Conservation (phyloP, 108 stramenopile genomes). For the Skeletonema grethae region DNA sequence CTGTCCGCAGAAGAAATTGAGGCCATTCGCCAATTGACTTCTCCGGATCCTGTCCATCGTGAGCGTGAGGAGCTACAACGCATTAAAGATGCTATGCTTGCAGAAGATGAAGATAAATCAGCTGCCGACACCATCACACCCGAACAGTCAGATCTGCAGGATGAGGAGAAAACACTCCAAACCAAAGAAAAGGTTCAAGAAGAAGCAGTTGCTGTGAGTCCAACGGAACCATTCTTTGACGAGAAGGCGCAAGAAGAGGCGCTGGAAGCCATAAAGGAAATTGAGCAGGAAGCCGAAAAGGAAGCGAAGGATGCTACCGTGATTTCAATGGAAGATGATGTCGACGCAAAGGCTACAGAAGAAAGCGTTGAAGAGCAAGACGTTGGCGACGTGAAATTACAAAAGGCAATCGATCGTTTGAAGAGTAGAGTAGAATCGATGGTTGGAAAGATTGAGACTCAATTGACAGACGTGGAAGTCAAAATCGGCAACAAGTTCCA, state of each 20-base stretch:
- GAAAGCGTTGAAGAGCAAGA: conserved; percentile 27
- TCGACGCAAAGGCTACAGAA: conserved; percentile 23
- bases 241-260: conserved; percentile 47
- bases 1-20: conserved; percentile 82
- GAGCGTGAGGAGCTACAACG: conserved; percentile 74
- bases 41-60: conserved; percentile 78
- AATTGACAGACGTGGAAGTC: conserved; percentile 86
- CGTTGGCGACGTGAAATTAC: conserved; percentile 45
- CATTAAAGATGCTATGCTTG: conserved; percentile 70
- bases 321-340: conserved; percentile 50
- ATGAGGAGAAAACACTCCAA: conserved; percentile 9
- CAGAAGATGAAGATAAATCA: conserved; percentile 38
- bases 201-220: conserved; percentile 14
- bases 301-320: conserved; percentile 55
- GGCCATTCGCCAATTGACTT: conserved; percentile 76
- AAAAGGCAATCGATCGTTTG: conserved; percentile 67
- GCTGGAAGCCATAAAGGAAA: conserved; percentile 39
- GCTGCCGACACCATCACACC: conserved; percentile 15
- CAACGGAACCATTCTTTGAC: conserved; percentile 16
- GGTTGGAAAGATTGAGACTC: conserved; percentile 92
- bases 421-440: conserved; percentile 85
- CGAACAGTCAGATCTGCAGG: conserved; percentile 5
- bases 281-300: conserved; percentile 45
- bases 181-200: conserved; percentile 17
- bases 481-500: conserved; percentile 96